A percentile compares a stretch with the other conserved stretches of the same genome.
Evolutionary conservation across 1,284 basidiomycete genomes (phyloP).

Genomic region (Xanthoconium separans): DNA sequence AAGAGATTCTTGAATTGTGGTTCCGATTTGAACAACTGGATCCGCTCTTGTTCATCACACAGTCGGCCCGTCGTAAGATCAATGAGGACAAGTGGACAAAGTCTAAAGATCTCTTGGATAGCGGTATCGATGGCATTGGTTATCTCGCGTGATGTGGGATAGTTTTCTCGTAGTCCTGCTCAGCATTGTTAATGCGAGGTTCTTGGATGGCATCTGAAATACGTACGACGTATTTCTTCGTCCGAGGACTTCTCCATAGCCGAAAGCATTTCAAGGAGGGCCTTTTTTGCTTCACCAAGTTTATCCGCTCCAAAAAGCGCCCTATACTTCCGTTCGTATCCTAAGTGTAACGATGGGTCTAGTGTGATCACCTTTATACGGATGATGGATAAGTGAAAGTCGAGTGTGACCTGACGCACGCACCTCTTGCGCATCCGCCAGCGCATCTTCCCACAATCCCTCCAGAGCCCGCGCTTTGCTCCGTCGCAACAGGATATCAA

Average conservation of each 20-base stretch:
- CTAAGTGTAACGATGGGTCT: slow-evolving; percentile 2
- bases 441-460: background rate
- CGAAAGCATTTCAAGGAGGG: background rate
- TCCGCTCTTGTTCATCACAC: background rate
- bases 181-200: background rate
- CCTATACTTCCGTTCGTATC: slow-evolving; percentile 5
- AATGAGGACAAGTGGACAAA: slow-evolving; percentile 10
- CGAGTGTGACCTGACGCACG: background rate
- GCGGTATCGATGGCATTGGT: background rate
- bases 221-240: slow-evolving; percentile 3
- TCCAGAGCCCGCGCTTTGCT: slow-evolving; percentile 2
- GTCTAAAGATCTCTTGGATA: background rate
- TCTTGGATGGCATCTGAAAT: background rate
- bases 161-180: slow-evolving; percentile 4
- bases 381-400: background rate
- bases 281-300: background rate
- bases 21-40: slow-evolving; percentile 6
- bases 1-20: slow-evolving; percentile 5
- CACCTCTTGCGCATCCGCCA: slow-evolving; percentile 11
- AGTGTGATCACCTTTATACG: slow-evolving; percentile 4
- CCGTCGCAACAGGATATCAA: slow-evolving; percentile 3
- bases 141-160: background rate
- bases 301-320: slow-evolving; percentile 1
- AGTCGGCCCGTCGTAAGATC: slow-evolving; percentile 7
- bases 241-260: slow-evolving; percentile 9